phyloP scores from a whole-genome alignment of 2,329 filamentous ascomycete genomes.

The Aspergillus cejpii region DNA sequence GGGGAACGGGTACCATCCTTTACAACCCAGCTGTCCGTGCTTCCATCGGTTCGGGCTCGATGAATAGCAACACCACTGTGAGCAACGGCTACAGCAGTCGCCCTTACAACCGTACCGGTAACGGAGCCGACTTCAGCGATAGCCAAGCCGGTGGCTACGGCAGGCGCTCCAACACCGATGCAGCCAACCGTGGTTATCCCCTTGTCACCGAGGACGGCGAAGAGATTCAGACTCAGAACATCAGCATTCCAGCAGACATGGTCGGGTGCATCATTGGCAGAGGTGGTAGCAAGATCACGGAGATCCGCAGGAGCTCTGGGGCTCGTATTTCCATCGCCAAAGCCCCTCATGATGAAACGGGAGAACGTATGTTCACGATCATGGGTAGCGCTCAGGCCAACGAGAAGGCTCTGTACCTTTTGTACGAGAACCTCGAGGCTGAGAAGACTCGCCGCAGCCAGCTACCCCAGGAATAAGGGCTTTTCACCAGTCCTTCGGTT shows the following conservation, averaged over 20 bases:
- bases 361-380: conserved; percentile 99
- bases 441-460: conserved; percentile 98
- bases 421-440: conserved; percentile 97
- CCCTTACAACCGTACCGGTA: conserved; percentile 84
- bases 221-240: conserved; percentile 97
- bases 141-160: conserved; percentile 59
- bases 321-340: conserved; percentile 97
- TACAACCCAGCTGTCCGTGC: conserved; percentile 96
- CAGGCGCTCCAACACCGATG: conserved; percentile 78
- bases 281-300: conserved; percentile 92
- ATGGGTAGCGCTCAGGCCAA: conserved; percentile 92
- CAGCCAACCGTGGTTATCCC: conserved; percentile 69
- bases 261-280: conserved; percentile 98
- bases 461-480: conserved; percentile 52
- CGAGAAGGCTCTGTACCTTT: conserved; percentile 87
- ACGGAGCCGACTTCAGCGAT: conserved; percentile 95
- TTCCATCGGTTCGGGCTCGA: conserved; percentile 54
- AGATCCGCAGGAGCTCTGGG: conserved; percentile 94
- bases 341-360: conserved; percentile 91
- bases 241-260: conserved; percentile 99
- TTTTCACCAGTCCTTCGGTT: background rate
- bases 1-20: conserved; percentile 90
- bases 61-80: conserved; percentile 48
- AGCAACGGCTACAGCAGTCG: conserved; percentile 53
- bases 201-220: conserved; percentile 94